Conservation (phyloP, 2,329 filamentous ascomycete genomes). For the Arthrinium phaeospermum region DNA sequence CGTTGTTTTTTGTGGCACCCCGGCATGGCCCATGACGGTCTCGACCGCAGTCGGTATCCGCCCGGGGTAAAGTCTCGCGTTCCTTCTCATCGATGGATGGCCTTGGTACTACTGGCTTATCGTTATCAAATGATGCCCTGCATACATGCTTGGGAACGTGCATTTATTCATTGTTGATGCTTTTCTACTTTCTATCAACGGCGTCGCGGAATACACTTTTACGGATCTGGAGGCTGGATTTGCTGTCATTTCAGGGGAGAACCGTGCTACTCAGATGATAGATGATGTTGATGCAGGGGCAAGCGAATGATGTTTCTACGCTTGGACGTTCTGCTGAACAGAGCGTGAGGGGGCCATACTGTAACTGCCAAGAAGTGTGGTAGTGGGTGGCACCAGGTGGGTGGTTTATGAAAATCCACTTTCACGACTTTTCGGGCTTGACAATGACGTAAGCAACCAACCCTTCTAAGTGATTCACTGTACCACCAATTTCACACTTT, state of each 20-base stretch:
- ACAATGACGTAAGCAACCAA: conserved; percentile 10
- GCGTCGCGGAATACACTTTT: neutral
- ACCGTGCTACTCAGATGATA: neutral
- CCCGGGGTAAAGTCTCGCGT: neutral
- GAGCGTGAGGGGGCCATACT: neutral
- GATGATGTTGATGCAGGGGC: neutral
- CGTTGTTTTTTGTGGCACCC: conserved; percentile 7
- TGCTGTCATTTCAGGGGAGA: neutral
- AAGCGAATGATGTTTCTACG: neutral
- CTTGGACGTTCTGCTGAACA: conserved; percentile 3
- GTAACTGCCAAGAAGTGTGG: neutral
- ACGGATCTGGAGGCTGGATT: neutral
- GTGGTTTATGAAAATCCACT: neutral
- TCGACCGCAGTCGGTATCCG: conserved; percentile 2
- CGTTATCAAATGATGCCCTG: neutral
- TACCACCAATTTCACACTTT: neutral
- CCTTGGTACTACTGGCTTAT: neutral
- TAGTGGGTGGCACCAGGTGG: too few relatives aligned
- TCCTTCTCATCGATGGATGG: neutral
- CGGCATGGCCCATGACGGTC: conserved; percentile 8
- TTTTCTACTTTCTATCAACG: neutral
- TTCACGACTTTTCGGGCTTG: conserved; percentile 1
- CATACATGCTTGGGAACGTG: neutral
- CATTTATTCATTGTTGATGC: neutral
- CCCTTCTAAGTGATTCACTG: conserved; percentile 6